Conservation (phyloP, 2,329 filamentous ascomycete genomes). For the Zasmidium citrigriseum region DNA sequence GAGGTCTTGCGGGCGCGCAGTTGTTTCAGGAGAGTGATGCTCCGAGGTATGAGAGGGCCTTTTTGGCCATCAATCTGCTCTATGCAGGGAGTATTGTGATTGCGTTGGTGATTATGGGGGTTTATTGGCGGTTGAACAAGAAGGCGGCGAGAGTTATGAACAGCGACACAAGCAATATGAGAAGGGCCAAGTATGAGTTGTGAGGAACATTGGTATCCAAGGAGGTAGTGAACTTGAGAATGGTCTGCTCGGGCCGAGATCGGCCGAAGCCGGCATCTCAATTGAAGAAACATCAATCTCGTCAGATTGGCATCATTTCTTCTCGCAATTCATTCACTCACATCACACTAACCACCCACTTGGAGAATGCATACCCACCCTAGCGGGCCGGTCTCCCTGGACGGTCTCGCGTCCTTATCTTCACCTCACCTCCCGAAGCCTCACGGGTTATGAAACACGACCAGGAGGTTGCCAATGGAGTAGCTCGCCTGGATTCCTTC, state of each 20-base stretch:
- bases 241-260: not conserved
- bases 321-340: not conserved
- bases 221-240: not conserved
- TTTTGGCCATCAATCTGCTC: too few relatives aligned
- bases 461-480: not conserved
- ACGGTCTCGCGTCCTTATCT: not conserved
- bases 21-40: too few relatives aligned
- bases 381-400: not conserved
- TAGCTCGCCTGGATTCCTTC: not conserved
- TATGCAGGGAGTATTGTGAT: too few relatives aligned
- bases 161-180: too few relatives aligned
- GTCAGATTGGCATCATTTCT: not conserved
- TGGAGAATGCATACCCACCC: not conserved
- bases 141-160: too few relatives aligned
- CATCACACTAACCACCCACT: not conserved
- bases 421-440: not conserved
- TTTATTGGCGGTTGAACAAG: too few relatives aligned
- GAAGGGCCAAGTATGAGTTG: too few relatives aligned
- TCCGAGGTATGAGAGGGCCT: too few relatives aligned
- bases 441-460: not conserved
- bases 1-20: too few relatives aligned
- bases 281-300: not conserved
- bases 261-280: not conserved
- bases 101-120: too few relatives aligned
- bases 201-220: too few relatives aligned